Conservation (phyloP, 2,329 filamentous ascomycete species). For the Nemania diffusa region DNA sequence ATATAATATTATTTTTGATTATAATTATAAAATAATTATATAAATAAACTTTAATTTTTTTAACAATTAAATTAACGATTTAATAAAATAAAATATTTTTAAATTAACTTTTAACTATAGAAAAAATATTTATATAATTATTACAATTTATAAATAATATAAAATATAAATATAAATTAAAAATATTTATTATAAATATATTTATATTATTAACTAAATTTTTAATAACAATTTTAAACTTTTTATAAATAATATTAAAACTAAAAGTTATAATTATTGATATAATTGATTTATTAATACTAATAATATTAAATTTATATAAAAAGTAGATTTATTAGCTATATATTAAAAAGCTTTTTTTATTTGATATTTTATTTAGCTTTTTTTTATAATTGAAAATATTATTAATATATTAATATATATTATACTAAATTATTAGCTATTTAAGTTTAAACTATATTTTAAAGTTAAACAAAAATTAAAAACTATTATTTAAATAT, state of each 20-base stretch:
- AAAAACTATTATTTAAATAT: too few relatives aligned
- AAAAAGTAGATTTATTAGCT: too few relatives aligned
- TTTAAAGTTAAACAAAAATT: too few relatives aligned
- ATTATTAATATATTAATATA: background rate
- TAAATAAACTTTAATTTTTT: background rate
- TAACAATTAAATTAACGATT: background rate
- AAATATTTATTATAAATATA: constrained; percentile 1
- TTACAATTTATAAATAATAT: background rate
- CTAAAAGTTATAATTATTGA: too few relatives aligned
- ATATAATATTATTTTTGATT: background rate
- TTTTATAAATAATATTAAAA: too few relatives aligned
- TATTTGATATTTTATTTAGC: too few relatives aligned
- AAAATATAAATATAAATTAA: background rate
- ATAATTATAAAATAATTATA: background rate
- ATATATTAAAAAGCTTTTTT: too few relatives aligned
- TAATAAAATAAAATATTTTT: constrained; percentile 2
- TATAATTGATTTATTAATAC: too few relatives aligned
- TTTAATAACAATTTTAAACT: too few relatives aligned
- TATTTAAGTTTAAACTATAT: background rate
- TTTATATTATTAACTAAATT: background rate
- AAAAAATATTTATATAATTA: constrained; percentile 10
- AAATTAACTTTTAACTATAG: too few relatives aligned
- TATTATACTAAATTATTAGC: background rate
- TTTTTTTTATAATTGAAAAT: too few relatives aligned
- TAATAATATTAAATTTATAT: too few relatives aligned